These are phyloP conservation scores for Penicillium sp. DNA, from an alignment of 2,329 filamentous ascomycete species.

Conservation along the genomic window DNA sequence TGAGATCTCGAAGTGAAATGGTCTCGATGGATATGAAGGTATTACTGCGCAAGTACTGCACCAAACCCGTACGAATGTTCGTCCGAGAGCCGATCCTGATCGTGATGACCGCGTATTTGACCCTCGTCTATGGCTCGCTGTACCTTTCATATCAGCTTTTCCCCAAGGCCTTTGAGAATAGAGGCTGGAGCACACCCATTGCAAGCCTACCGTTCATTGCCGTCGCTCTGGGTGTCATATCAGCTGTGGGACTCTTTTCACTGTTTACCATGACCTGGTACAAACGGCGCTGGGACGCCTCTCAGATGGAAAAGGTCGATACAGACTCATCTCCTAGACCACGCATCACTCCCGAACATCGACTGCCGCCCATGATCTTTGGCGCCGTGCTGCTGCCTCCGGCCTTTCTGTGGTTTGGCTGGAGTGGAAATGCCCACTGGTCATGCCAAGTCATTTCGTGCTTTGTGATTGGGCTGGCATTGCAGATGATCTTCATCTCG, in stretches of 20 bases:
- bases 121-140: slow-evolving; percentile 28
- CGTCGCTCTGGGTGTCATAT: slow-evolving; percentile 21
- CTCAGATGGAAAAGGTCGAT: slow-evolving; percentile 8
- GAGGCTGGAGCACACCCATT: slow-evolving; percentile 26
- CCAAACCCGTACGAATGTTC: slow-evolving; percentile 42
- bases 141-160: slow-evolving; percentile 32
- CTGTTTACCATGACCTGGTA: slow-evolving; percentile 32
- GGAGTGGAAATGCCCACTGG: slow-evolving; percentile 41
- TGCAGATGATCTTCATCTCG: slow-evolving; percentile 38
- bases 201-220: slow-evolving; percentile 28
- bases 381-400: slow-evolving; percentile 39
- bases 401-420: slow-evolving; percentile 46
- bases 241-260: slow-evolving; percentile 26
- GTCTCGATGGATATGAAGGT: slow-evolving; percentile 28
- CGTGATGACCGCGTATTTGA: slow-evolving; percentile 40
- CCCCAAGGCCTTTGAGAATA: slow-evolving; percentile 29
- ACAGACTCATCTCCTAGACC: background rate
- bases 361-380: slow-evolving; percentile 43
- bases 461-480: slow-evolving; percentile 38
- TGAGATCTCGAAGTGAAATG: slow-evolving; percentile 42
- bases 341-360: slow-evolving; percentile 36
- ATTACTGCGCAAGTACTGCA: slow-evolving; percentile 39
- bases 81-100: slow-evolving; percentile 44
- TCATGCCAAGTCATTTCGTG: slow-evolving; percentile 41
- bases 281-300: slow-evolving; percentile 15